phyloP scores from a whole-genome alignment of 345 rosid genomes.

The Camelina neglecta region DNA sequence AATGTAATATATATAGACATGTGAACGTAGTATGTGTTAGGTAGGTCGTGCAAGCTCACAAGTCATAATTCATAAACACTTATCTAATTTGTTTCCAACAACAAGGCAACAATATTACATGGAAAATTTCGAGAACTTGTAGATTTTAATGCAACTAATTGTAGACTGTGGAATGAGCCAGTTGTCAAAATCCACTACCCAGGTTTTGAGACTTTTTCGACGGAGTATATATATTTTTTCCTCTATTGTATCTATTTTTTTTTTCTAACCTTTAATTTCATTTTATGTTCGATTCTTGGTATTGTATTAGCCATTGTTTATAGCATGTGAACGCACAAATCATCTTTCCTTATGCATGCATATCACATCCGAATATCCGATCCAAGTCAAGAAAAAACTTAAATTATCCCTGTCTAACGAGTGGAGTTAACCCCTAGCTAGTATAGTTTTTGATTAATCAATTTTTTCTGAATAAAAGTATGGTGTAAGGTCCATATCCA shows the following conservation, averaged over 20 bases:
- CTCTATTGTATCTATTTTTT: too few relatives aligned
- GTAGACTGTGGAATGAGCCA: background rate
- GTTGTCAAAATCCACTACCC: constrained; percentile 9
- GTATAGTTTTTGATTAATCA: too few relatives aligned
- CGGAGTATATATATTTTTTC: background rate
- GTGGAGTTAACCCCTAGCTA: too few relatives aligned
- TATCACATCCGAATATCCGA: background rate
- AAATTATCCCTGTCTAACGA: background rate
- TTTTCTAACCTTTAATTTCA: too few relatives aligned
- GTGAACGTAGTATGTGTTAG: constrained; percentile 32
- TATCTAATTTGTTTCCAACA: background rate
- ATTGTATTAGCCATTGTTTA: background rate
- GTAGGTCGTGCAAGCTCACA: constrained; percentile 32
- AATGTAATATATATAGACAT: constrained; percentile 16
- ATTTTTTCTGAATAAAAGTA: background rate
- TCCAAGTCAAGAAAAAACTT: background rate
- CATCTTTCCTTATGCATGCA: background rate
- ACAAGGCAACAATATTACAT: background rate
- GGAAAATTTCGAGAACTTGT: background rate
- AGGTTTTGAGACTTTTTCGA: background rate
- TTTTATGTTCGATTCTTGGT: background rate
- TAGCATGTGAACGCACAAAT: background rate
- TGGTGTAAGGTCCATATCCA: constrained; percentile 26
- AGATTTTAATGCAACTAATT: background rate
- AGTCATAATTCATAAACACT: constrained; percentile 19